Evolutionary conservation across 2,329 filamentous ascomycete genomes (phyloP).

Genomic region (Stemphylium beticola): DNA sequence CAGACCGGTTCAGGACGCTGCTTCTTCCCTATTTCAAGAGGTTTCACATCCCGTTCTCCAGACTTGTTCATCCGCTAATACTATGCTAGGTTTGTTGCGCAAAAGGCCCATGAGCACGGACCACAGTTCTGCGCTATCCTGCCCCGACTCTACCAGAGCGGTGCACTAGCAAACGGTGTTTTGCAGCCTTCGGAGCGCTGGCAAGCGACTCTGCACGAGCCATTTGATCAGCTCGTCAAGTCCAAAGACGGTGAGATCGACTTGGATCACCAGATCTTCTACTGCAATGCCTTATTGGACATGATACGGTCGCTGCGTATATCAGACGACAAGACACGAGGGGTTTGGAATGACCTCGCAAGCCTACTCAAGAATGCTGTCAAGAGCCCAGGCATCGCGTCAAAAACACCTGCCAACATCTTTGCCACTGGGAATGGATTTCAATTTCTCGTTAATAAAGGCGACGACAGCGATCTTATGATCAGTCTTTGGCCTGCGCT

Average conservation of each 20-base stretch:
- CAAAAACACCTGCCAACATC: conserved; percentile 35
- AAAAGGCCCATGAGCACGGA: conserved; percentile 42
- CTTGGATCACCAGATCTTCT: conserved; percentile 19
- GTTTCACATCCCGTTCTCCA: conserved; percentile 47
- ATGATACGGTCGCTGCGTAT: conserved; percentile 30
- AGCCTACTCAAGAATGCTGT: conserved; percentile 29
- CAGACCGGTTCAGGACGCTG: conserved; percentile 77
- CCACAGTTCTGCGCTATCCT: conserved; percentile 40
- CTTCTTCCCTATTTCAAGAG: conserved; percentile 82
- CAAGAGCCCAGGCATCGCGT: not conserved
- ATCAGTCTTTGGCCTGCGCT: conserved; percentile 67
- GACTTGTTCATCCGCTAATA: conserved; percentile 21
- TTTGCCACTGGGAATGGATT: conserved; percentile 80
- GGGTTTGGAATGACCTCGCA: conserved; percentile 31
- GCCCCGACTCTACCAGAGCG: conserved; percentile 35
- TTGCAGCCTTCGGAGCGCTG: conserved; percentile 37
- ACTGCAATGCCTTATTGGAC: conserved; percentile 42
- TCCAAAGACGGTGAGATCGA: conserved; percentile 14
- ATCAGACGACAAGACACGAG: conserved; percentile 24
- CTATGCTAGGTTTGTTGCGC: conserved; percentile 69
- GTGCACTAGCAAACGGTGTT: conserved; percentile 21
- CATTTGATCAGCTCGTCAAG: conserved; percentile 64
- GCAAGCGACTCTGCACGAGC: conserved; percentile 63
- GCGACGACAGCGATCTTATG: conserved; percentile 59
- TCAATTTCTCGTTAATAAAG: conserved; percentile 70